These are phyloP conservation scores for Clavariopsis aquatica DNA, from an alignment of 495 filamentous ascomycete genomes.

Conservation along the genomic window DNA sequence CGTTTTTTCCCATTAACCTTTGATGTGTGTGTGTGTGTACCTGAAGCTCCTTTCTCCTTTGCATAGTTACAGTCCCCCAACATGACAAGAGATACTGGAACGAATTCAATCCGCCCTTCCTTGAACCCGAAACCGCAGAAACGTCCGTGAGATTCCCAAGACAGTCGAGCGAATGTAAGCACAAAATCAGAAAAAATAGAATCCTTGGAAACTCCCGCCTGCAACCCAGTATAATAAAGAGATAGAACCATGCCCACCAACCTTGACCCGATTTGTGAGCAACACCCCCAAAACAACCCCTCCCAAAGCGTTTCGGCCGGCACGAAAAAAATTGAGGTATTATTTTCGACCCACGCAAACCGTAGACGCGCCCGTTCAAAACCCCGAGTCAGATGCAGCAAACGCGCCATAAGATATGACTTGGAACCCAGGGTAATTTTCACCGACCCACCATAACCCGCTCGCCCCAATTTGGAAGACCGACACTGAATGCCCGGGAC, in stretches of 20 bases:
- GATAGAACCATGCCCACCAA: slow-evolving; percentile 2
- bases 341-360: slow-evolving; percentile 7
- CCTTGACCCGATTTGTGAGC: slow-evolving; percentile 14
- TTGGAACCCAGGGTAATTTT: slow-evolving; percentile 27
- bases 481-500: slow-evolving; percentile 40
- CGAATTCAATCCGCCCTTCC: slow-evolving; percentile 5
- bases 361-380: slow-evolving; percentile 17
- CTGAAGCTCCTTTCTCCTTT: slow-evolving; percentile 2
- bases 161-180: neutral
- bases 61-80: slow-evolving; percentile 27
- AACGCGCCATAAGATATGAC: slow-evolving; percentile 25
- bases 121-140: neutral
- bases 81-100: slow-evolving; percentile 22
- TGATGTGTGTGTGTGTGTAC: too few relatives aligned
- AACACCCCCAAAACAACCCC: slow-evolving; percentile 10
- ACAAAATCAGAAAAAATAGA: neutral
- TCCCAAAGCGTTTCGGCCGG: neutral
- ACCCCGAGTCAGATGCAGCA: slow-evolving; percentile 22
- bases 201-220: neutral
- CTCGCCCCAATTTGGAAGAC: slow-evolving; percentile 38
- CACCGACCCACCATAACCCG: slow-evolving; percentile 34
- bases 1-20: slow-evolving; percentile 36
- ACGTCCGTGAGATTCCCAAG: slow-evolving; percentile 3
- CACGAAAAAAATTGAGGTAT: neutral
- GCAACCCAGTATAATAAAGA: slow-evolving; percentile 8